A percentile compares a stretch with the other conserved stretches of the same genome.
Evolutionary conservation across 2,329 filamentous ascomycete species (phyloP).

Genomic region (Colletotrichum euphorbiae): DNA sequence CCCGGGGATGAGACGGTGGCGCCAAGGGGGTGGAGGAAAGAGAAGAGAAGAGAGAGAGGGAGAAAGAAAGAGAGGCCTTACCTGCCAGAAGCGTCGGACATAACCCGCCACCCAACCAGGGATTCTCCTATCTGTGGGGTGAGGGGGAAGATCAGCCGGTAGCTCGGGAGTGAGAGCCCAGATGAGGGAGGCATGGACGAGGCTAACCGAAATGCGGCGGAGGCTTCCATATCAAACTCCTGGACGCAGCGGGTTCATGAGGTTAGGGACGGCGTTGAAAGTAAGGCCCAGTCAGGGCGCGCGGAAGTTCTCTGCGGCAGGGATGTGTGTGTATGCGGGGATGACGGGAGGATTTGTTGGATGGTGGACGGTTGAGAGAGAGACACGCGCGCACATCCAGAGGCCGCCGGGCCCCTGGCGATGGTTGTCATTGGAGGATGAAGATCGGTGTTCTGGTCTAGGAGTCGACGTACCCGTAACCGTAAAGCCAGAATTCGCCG

Average conservation of each 20-base stretch:
- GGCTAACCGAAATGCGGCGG: conserved; percentile 89
- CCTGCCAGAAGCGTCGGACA: conserved; percentile 98
- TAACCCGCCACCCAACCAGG: conserved; percentile 94
- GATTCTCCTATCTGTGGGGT: conserved; percentile 76
- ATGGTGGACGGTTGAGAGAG: not conserved
- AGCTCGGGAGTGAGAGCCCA: conserved; percentile 20
- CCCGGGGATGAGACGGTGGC: conserved; percentile 26
- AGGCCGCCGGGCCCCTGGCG: conserved; percentile 14
- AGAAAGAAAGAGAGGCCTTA: conserved; percentile 58
- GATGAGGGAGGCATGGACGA: not conserved
- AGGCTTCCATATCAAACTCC: conserved; percentile 98
- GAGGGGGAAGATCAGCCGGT: conserved; percentile 36
- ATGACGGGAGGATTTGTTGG: conserved; percentile 14
- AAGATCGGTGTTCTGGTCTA: not conserved
- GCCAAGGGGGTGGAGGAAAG: conserved; percentile 17
- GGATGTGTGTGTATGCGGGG: conserved; percentile 21
- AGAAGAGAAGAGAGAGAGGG: not conserved
- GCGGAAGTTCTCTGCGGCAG: conserved; percentile 22
- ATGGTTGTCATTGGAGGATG: conserved; percentile 1
- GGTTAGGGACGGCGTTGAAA: conserved; percentile 9
- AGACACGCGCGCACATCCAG: not conserved
- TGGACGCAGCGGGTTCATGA: conserved; percentile 40
- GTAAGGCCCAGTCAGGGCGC: not conserved
- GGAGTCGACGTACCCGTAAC: conserved; percentile 80
- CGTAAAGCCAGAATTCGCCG: conserved; percentile 93